These are phyloP conservation scores for Coemansia linderi DNA, from an alignment of 371 early-diverging fungal genomes.

Conservation along the genomic window DNA sequence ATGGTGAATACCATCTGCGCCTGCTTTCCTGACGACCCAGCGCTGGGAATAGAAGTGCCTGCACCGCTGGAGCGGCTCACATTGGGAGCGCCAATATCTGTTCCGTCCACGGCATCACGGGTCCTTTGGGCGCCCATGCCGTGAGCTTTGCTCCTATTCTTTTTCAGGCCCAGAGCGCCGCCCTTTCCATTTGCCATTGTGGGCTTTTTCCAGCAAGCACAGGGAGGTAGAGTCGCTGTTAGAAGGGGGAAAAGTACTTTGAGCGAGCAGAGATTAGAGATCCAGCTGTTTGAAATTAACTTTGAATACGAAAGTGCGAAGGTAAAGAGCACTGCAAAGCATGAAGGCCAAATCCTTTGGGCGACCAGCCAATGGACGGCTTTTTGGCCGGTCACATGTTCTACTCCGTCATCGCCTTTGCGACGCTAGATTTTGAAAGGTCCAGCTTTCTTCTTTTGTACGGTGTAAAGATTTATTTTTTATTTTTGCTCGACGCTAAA, in stretches of 20 bases:
- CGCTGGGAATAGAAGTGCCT: conserved; percentile 18
- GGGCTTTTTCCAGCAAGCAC: neutral
- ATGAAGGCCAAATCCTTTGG: no score
- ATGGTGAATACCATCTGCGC: conserved; percentile 47
- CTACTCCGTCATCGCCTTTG: neutral
- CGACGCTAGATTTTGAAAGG: neutral
- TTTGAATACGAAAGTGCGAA: no score
- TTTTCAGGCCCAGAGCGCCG: conserved; percentile 10
- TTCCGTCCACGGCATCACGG: neutral
- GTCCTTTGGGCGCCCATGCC: conserved; percentile 5
- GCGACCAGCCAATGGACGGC: no score
- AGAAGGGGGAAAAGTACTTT: neutral
- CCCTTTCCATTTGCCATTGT: conserved; percentile 19
- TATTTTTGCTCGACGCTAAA: no score
- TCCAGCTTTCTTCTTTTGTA: neutral
- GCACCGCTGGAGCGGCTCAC: neutral
- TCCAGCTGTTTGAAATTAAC: no score
- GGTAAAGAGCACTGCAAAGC: no score
- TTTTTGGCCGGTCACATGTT: neutral
- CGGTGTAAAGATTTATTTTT: no score
- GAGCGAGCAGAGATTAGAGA: neutral
- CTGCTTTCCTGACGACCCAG: conserved; percentile 31
- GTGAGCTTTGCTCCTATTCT: conserved; percentile 17
- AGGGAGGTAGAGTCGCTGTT: neutral
- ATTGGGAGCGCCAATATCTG: neutral